Evolutionary conservation across 1,139 yeast genomes (phyloP).

Genomic region (Suhomyces guaymorum): DNA sequence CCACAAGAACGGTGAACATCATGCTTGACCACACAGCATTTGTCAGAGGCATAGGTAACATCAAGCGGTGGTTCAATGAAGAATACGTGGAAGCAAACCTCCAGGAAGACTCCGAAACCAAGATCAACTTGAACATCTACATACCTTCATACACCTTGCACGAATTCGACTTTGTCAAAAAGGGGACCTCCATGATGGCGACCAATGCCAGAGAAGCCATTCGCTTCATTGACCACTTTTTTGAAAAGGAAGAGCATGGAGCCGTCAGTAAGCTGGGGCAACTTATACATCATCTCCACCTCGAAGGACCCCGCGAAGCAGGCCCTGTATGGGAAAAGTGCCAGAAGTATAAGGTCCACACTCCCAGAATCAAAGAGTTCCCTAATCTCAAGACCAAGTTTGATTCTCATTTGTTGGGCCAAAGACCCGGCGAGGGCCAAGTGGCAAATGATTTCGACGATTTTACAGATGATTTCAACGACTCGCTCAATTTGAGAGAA

Average conservation of each 20-base stretch:
- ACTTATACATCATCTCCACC: slow-evolving; percentile 23
- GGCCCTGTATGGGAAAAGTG: slow-evolving; percentile 56
- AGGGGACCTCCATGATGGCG: slow-evolving; percentile 55
- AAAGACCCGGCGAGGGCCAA: slow-evolving; percentile 6
- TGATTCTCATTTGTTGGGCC: slow-evolving; percentile 31
- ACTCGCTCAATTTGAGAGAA: slow-evolving; percentile 9
- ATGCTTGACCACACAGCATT: slow-evolving; percentile 61
- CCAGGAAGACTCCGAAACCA: slow-evolving; percentile 15
- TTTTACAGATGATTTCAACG: slow-evolving; percentile 12
- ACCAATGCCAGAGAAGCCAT: slow-evolving; percentile 60
- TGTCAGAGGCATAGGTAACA: slow-evolving; percentile 59
- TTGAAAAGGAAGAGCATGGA: slow-evolving; percentile 23
- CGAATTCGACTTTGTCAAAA: slow-evolving; percentile 56
- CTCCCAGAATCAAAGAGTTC: slow-evolving; percentile 50
- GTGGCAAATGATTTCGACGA: slow-evolving; percentile 9
- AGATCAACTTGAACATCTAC: slow-evolving; percentile 32
- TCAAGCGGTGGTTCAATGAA: slow-evolving; percentile 57
- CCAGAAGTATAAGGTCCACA: slow-evolving; percentile 40
- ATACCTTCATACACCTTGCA: slow-evolving; percentile 58
- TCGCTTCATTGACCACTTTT: slow-evolving; percentile 49
- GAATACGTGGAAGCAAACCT: slow-evolving; percentile 32
- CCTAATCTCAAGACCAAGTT: slow-evolving; percentile 45
- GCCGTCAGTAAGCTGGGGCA: slow-evolving; percentile 14
- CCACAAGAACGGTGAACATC: slow-evolving; percentile 30
- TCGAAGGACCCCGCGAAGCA: slow-evolving; percentile 37